A percentile compares a stretch with the other conserved stretches of the same genome.
Conservation (phyloP, 371 early-diverging fungal species). For the Mucor lusitanicus region DNA sequence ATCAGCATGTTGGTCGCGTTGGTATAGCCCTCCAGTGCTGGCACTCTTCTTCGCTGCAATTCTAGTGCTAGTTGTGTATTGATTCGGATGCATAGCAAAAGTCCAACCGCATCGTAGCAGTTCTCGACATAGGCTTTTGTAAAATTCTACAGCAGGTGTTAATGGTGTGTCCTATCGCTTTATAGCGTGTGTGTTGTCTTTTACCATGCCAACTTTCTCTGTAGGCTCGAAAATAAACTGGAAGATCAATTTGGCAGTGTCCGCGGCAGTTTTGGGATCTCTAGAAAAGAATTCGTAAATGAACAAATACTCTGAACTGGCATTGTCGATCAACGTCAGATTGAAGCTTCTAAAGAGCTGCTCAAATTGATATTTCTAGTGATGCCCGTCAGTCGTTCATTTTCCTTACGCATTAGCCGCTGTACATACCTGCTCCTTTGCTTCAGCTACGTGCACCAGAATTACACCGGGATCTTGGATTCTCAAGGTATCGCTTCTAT, state of each 20-base stretch:
- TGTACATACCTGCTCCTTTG: constrained; percentile 59
- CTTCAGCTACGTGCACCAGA: constrained; percentile 80
- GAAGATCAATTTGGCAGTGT: constrained; percentile 56
- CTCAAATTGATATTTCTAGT: constrained; percentile 73
- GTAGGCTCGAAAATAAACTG: constrained; percentile 84
- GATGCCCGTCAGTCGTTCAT: background rate
- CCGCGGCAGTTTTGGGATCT: constrained; percentile 50
- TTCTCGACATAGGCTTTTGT: constrained; percentile 71
- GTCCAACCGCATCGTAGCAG: constrained; percentile 87
- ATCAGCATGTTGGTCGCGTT: constrained; percentile 88
- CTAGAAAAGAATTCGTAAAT: constrained; percentile 82
- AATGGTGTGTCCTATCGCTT: background rate
- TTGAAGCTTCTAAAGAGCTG: constrained; percentile 84
- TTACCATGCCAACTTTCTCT: constrained; percentile 72
- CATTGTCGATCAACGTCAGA: constrained; percentile 88
- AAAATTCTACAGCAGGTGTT: constrained; percentile 42
- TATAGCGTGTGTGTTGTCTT: background rate
- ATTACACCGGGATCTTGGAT: constrained; percentile 80
- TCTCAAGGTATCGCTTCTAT: constrained; percentile 69
- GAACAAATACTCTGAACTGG: constrained; percentile 90
- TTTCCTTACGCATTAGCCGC: background rate
- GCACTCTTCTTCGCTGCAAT: constrained; percentile 78
- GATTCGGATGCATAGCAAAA: constrained; percentile 85
- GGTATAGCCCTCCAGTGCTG: constrained; percentile 80
- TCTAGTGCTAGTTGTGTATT: constrained; percentile 81